Base-by-base conservation (phyloP, 129 eudicot genomes). In the Dittrichia graveolens region DNA sequence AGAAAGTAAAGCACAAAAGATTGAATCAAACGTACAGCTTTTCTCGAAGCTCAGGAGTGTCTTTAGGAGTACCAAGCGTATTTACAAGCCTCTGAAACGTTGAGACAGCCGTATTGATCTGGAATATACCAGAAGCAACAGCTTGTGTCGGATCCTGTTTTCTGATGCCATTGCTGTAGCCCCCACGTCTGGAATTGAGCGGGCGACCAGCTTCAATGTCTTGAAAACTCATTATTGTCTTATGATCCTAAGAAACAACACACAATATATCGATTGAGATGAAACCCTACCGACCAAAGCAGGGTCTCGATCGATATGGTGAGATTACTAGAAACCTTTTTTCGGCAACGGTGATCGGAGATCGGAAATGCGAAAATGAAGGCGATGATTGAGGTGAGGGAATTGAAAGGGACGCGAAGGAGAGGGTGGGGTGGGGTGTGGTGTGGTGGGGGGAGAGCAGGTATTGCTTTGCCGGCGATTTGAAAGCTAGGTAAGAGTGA, bases 191-290 rank as follows among this genome's bases (percentile, higher is more conserved):
- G 47, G 81, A 61, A 62, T 78, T 78, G 59, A 78, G 47, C 15
- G 88, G 82, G 24, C 95, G 84, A 39, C 98, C 98, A 35, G 95
- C 84, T 87, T 89, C 98, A 0, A 93, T 85, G 78, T 92, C 97
- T 79, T 92, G 96, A 69, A 92, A 92, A 75, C 96, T 92, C 97
- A 92, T 92, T 42, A 14, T 75, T 35, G 12, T 65, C 49, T 5
- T 13, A 53, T 39, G 40, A 3, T 38, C 19, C 45, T 11, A 4
- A 12, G 4, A 3, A 39, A 67, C 2, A 47, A 49, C 0, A 7
- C 14, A 31, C 31, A 2, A 24, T 24, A 56, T 34, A 67, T 15
- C 50, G 37, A 57, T 76, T 35, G 69, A 67, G 48, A 65, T 65
- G 73, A 53, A 74, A 74, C 68, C 41, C 53, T 48, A 73, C 38